Evolutionary conservation across 2,329 filamentous ascomycete genomes (phyloP), one percentile per base, ranked within the genome.

Genomic region (Lachnum nothofagi): DNA sequence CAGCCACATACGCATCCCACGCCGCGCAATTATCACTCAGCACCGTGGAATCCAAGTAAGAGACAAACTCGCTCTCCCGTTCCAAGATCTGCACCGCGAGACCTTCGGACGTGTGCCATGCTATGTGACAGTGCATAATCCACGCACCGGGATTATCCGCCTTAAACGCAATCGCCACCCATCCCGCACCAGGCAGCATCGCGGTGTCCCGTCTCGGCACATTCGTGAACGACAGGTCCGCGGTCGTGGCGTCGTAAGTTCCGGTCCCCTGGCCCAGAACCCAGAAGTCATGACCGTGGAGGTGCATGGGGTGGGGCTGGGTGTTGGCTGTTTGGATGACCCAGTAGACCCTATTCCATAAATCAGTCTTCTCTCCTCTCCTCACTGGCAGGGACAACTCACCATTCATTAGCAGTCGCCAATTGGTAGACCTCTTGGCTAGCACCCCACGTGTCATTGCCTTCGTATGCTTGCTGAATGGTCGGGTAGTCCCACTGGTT

Each of bases 91-190:
- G 73, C 6, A 72, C 53, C 14, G 77, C 67, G 46, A 80, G 71
- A 4, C 78, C 78, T 3, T 70, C 71, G 1, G 73, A 74, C 0
- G 72, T 70, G 59, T 82, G 78, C 77, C 77, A 81, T 6, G 57
- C 65, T 33, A 67, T 63, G 51, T 67, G 65, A 52, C 65, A 68
- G 45, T 68, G 65, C 50, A 62, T 48, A 7, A 63, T 39, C 61
- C 61, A 64, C 5, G 56, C 57, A 7, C 61, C 60, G 8, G 61
- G 60, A 41, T 63, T 64, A 38, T 64, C 61, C 0, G 57, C 56
- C 14, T 54, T 14, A 35, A 61, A 61, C 0, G 47, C 59, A 33
- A 64, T 56, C 12, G 61, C 61, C 2, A 63, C 35, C 23, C 62
- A 60, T 2, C 61, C 61, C 3, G 46, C 33, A 8, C 46, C 44